A percentile compares a stretch with the other conserved stretches of the same genome.
These are phyloP conservation scores for Coemansia sp. DNA, from an alignment of 371 early-diverging fungal genomes.

Conservation along the genomic window DNA sequence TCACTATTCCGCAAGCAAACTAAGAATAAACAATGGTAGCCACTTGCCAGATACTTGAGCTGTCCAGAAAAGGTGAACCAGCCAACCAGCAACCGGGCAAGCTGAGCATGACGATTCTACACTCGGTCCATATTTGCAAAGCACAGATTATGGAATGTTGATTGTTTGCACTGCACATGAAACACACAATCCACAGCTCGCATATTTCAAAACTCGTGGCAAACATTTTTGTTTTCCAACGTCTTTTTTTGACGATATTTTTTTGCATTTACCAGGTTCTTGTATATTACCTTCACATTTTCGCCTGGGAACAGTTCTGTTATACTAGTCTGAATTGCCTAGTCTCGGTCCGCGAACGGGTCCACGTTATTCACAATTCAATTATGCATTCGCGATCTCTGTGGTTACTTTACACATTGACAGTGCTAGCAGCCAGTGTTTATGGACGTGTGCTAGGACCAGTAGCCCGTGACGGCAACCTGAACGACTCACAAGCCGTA, in stretches of 20 bases:
- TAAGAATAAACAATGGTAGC: background rate
- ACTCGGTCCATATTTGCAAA: too few relatives aligned
- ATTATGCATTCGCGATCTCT: background rate
- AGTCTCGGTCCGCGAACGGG: background rate
- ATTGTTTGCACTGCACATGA: background rate
- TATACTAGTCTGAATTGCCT: background rate
- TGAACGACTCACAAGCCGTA: constrained; percentile 27
- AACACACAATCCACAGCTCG: too few relatives aligned
- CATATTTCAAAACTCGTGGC: too few relatives aligned
- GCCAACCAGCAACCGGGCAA: too few relatives aligned
- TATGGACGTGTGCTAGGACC: background rate
- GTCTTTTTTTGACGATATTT: background rate
- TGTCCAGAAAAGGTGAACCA: too few relatives aligned
- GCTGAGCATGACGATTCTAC: too few relatives aligned
- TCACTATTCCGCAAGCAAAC: background rate
- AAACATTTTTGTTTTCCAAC: too few relatives aligned
- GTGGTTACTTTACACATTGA: background rate
- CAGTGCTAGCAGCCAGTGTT: background rate
- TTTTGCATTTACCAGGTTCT: background rate
- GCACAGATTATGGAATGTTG: background rate
- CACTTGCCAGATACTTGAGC: too few relatives aligned
- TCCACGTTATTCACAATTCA: background rate
- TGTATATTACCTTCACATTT: background rate
- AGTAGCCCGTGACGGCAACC: constrained; percentile 34
- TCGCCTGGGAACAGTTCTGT: background rate